A percentile compares a stretch with the other conserved stretches of the same genome.
These are phyloP conservation scores for Ustilago trichophora DNA, from an alignment of 1,284 basidiomycete genomes.

Conservation along the genomic window DNA sequence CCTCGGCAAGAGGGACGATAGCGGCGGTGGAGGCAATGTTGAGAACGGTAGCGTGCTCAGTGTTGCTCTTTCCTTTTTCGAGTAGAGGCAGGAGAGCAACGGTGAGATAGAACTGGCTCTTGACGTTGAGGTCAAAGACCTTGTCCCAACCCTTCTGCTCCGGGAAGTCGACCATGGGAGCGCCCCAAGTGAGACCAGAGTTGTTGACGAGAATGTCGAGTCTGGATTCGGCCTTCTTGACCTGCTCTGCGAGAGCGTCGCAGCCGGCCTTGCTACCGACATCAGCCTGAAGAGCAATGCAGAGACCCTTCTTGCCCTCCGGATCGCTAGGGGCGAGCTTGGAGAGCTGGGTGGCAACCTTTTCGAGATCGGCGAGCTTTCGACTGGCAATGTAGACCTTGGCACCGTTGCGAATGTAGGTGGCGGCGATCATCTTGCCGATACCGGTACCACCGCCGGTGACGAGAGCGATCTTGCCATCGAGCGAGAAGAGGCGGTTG, in stretches of 20 bases:
- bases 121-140: constrained; percentile 64
- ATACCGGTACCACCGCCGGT: constrained; percentile 74
- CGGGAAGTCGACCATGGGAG: constrained; percentile 77
- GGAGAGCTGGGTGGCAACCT: constrained; percentile 66
- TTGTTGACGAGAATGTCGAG: constrained; percentile 70
- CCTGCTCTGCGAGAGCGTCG: constrained; percentile 75
- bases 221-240: constrained; percentile 75
- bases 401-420: constrained; percentile 81
- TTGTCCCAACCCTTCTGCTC: constrained; percentile 77
- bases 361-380: constrained; percentile 74
- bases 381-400: constrained; percentile 83
- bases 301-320: constrained; percentile 35
- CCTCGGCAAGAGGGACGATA: constrained; percentile 71
- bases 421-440: constrained; percentile 76
- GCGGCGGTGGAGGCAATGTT: constrained; percentile 82
- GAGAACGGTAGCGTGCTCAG: constrained; percentile 74
- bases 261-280: constrained; percentile 77
- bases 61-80: constrained; percentile 56
- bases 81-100: constrained; percentile 62
- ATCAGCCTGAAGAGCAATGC: constrained; percentile 60
- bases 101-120: constrained; percentile 65
- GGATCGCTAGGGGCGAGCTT: constrained; percentile 50
- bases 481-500: constrained; percentile 76
- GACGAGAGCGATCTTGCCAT: constrained; percentile 77
- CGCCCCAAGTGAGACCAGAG: constrained; percentile 77